Evolutionary conservation across 768 basidiomycete genomes (phyloP), one percentile per base, ranked within the genome.

Genomic region (Leccinellum luteum): DNA sequence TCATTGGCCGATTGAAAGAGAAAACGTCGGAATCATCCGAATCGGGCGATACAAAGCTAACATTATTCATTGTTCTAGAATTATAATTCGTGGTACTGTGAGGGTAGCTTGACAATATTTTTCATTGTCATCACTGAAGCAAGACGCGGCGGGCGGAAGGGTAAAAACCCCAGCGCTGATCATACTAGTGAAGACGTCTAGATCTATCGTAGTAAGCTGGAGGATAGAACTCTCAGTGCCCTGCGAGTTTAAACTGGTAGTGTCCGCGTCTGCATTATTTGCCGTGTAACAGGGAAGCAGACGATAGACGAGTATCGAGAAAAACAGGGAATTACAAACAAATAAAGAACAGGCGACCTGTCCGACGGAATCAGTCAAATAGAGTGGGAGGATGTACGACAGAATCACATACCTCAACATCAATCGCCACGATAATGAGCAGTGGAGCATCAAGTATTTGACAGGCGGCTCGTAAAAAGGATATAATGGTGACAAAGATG

Each of bases 321-420:
- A 31, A 15, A 60, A 65, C 10, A 64, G 34, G 0, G 57, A 51
- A 54, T 60, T 64, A 31, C 61, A 64, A 30, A 59, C 56, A 13
- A 61, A 56, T 14, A 63, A 32, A 28, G 57, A 63, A 25, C 44
- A 63, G 17, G 57, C 60, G 31, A 64, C 43, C 65, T 65, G 50
- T 52, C 25, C n/a, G 50, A 54, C 28, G 15, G 50, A 50, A 0
- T 9, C 47, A 48, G 25, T 48, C 25, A 25, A 48, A 28, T 38
- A 51, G 27, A 17, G 47, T 51, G 51, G 57, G 49, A 49, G 59
- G 28, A 7, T 6, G 2, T 19, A 17, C 14, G 23, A 48, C 10
- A 48, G 9, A 7, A 19, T 48, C 19, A 34, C 60, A 48, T 58
- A 62, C 65, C 25, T 64, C 56, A 15, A 58, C 21, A 25, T 67